These are phyloP conservation scores for Microascus cirrosus DNA, from an alignment of 2,329 filamentous ascomycete genomes.

Conservation along the genomic window DNA sequence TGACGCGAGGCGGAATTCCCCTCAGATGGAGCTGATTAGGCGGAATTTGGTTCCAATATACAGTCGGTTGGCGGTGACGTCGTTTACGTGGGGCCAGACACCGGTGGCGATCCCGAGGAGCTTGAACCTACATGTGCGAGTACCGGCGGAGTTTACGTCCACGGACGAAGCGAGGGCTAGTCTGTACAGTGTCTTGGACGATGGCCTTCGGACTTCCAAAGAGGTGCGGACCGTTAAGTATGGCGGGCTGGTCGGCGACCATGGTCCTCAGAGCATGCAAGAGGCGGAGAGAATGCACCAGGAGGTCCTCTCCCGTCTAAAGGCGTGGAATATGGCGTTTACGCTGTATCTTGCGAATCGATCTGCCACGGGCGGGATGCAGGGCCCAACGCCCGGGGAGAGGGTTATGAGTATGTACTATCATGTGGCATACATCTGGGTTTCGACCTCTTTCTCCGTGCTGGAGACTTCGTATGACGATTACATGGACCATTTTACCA, in stretches of 20 bases:
- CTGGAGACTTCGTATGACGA: constrained; percentile 22
- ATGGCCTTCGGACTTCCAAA: constrained; percentile 23
- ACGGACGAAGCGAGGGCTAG: constrained; percentile 17
- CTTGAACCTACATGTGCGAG: constrained; percentile 17
- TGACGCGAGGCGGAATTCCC: constrained; percentile 8
- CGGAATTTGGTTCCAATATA: constrained; percentile 31
- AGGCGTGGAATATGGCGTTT: constrained; percentile 19
- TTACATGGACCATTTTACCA: constrained; percentile 21
- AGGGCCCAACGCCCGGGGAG: constrained; percentile 7
- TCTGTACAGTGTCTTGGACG: constrained; percentile 27
- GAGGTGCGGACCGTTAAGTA: constrained; percentile 9
- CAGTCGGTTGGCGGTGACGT: constrained; percentile 27
- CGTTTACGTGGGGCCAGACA: constrained; percentile 25
- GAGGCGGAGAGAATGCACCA: constrained; percentile 19
- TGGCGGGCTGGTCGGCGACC: background rate
- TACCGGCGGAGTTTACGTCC: constrained; percentile 21
- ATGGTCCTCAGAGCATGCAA: constrained; percentile 12
- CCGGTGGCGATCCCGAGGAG: constrained; percentile 22
- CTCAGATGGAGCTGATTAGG: constrained; percentile 24
- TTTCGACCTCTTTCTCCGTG: constrained; percentile 16
- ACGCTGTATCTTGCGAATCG: constrained; percentile 12
- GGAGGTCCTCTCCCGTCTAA: constrained; percentile 16
- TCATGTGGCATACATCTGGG: constrained; percentile 20
- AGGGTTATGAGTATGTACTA: constrained; percentile 25
- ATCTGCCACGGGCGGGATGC: background rate